phyloP scores from a whole-genome alignment of 495 filamentous ascomycete species.

The Daldinia decipiens region DNA sequence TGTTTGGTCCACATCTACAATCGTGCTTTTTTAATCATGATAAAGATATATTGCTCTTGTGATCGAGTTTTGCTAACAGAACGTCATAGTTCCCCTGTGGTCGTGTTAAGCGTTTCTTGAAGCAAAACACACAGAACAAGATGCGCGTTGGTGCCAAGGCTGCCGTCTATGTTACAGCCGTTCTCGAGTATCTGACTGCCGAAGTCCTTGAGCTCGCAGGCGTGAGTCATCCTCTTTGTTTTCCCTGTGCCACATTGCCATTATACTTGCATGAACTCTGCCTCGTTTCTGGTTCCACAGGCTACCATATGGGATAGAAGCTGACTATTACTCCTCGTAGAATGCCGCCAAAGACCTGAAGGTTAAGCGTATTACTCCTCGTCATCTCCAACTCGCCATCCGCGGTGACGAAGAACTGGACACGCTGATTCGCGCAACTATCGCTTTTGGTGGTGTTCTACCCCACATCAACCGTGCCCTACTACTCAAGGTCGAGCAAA shows the following conservation, averaged over 20 bases:
- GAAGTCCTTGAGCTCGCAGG: constrained; percentile 98
- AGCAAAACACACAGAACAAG: constrained; percentile 99
- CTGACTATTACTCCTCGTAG: constrained; percentile 49
- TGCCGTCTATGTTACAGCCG: constrained; percentile 97
- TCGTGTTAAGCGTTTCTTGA: constrained; percentile 99
- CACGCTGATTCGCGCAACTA: constrained; percentile 95
- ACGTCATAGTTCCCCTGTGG: constrained; percentile 89
- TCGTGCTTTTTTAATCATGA: constrained; percentile 5
- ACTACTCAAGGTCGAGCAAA: constrained; percentile 98
- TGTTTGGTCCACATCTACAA: not conserved
- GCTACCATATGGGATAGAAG: not conserved
- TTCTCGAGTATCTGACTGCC: constrained; percentile 97
- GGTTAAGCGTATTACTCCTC: constrained; percentile 99
- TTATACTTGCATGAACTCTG: constrained; percentile 1
- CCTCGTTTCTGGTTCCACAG: not conserved
- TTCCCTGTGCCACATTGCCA: constrained; percentile 27
- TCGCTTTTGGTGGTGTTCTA: constrained; percentile 97
- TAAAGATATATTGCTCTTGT: not conserved
- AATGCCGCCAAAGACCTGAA: constrained; percentile 99
- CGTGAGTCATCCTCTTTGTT: constrained; percentile 56
- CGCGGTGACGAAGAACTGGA: constrained; percentile 98
- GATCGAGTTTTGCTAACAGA: constrained; percentile 48
- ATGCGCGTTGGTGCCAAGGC: constrained; percentile 99
- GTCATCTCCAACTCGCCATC: constrained; percentile 97
- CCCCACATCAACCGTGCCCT: constrained; percentile 99